Percentiles rank a stretch among this genome's conserved stretches.
phyloP scores from a whole-genome alignment of 805 yeast genomes.

The Pichia insulana region DNA sequence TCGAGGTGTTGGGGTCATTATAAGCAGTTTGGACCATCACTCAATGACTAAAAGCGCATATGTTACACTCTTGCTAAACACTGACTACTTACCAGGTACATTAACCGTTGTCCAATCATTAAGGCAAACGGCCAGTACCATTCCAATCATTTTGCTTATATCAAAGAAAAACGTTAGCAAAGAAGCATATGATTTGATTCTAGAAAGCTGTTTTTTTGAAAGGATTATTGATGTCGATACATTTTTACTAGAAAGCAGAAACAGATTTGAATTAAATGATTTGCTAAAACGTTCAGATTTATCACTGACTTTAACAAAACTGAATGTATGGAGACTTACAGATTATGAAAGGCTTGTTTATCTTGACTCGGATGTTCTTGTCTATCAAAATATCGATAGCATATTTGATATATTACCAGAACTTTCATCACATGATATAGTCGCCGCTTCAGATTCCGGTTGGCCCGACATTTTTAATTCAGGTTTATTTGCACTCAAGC shows the following conservation, averaged over 20 bases:
- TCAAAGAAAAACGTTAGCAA: slow-evolving; percentile 10
- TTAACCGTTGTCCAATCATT: slow-evolving; percentile 26
- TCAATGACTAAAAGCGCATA: slow-evolving; percentile 17
- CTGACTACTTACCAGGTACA: slow-evolving; percentile 32
- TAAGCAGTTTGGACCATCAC: too few species aligned
- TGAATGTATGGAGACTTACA: slow-evolving; percentile 42
- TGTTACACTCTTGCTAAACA: slow-evolving; percentile 28
- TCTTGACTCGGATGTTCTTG: slow-evolving; percentile 49
- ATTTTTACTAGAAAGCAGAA: slow-evolving; percentile 16
- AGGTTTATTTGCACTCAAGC: slow-evolving; percentile 60
- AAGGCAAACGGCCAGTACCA: slow-evolving; percentile 10
- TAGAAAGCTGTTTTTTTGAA: slow-evolving; percentile 12
- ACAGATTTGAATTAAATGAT: slow-evolving; percentile 13
- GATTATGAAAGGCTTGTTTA: slow-evolving; percentile 43
- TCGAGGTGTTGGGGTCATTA: too few species aligned
- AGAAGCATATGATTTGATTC: slow-evolving; percentile 11
- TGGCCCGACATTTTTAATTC: slow-evolving; percentile 89
- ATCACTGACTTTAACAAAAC: slow-evolving; percentile 39
- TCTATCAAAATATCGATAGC: slow-evolving; percentile 32
- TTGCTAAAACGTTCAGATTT: slow-evolving; percentile 27
- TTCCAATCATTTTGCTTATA: slow-evolving; percentile 21
- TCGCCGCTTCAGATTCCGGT: slow-evolving; percentile 75
- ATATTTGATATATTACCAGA: slow-evolving; percentile 20
- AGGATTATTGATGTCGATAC: slow-evolving; percentile 19
- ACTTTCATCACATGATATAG: slow-evolving; percentile 20